Evolutionary conservation across 2,329 filamentous ascomycete species (phyloP).

Genomic region (Fusarium sp.): DNA sequence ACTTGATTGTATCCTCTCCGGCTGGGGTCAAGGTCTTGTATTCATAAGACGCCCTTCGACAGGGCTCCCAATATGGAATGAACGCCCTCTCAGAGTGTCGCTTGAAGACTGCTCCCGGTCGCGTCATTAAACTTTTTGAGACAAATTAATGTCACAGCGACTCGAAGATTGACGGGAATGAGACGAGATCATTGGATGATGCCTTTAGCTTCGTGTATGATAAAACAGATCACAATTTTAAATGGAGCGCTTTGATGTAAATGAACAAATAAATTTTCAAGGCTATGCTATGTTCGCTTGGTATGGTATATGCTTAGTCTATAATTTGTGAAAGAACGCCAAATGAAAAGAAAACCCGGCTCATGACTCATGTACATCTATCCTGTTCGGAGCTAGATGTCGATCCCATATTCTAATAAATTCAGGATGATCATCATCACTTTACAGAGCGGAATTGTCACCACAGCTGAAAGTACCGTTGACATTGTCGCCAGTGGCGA

Average conservation of each 20-base stretch:
- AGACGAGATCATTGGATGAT: neutral
- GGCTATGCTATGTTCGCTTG: constrained; percentile 3
- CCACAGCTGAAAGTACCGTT: constrained; percentile 24
- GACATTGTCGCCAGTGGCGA: constrained; percentile 4
- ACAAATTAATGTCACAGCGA: neutral
- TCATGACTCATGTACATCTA: neutral
- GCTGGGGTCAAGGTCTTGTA: too few relatives aligned
- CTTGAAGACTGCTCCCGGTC: neutral
- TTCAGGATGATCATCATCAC: neutral
- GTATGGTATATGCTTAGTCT: constrained; percentile 7
- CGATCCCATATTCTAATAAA: neutral
- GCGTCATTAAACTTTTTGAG: neutral
- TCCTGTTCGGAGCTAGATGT: neutral
- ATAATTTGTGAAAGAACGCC: neutral
- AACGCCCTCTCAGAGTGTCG: neutral
- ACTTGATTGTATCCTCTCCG: too few relatives aligned
- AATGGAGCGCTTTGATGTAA: neutral
- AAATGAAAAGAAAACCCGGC: neutral
- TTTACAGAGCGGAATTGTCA: constrained; percentile 7
- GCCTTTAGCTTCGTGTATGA: neutral
- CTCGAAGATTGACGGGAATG: neutral
- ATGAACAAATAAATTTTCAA: neutral
- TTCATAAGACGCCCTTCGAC: too few relatives aligned
- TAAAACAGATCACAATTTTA: neutral
- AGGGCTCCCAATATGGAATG: too few relatives aligned